A percentile compares a stretch with the other conserved stretches of the same genome.
phyloP scores from a whole-genome alignment of 441 rosid genomes.

The Arabidopsis lyrata region DNA sequence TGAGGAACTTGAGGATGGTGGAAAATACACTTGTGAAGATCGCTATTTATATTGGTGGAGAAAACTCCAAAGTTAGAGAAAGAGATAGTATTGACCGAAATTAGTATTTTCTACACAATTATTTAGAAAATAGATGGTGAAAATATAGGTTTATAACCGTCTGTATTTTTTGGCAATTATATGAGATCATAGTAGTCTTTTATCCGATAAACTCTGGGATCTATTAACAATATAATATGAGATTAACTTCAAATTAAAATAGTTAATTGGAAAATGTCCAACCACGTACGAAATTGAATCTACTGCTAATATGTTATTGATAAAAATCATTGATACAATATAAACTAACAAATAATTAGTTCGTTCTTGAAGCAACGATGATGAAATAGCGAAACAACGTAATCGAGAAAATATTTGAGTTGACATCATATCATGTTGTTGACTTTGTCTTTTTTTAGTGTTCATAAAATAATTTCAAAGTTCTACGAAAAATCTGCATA shows the following conservation, averaged over 20 bases:
- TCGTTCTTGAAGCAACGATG: neutral
- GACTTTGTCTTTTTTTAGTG: neutral
- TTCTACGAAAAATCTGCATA: neutral
- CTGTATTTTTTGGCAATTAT: slow-evolving; percentile 4
- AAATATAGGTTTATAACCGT: slow-evolving; percentile 25
- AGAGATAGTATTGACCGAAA: slow-evolving; percentile 16
- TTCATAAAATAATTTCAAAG: neutral
- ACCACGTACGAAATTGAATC: neutral
- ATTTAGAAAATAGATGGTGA: slow-evolving; percentile 13
- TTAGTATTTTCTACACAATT: neutral
- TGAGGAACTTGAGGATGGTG: slow-evolving; percentile 38
- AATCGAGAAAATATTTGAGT: neutral
- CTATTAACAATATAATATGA: neutral
- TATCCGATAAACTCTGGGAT: neutral
- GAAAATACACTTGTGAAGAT: slow-evolving; percentile 25
- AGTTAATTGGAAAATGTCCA: neutral
- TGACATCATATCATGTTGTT: neutral
- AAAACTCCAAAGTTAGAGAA: slow-evolving; percentile 29
- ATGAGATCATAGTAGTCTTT: neutral
- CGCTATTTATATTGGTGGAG: slow-evolving; percentile 41
- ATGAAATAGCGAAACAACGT: neutral
- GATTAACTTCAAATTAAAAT: slow-evolving; percentile 10
- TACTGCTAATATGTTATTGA: neutral
- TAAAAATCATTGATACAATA: neutral
- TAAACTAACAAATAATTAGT: neutral